These are phyloP conservation scores for Basidiobolus meristosporus DNA, from an alignment of 371 early-diverging fungal species.

Conservation along the genomic window DNA sequence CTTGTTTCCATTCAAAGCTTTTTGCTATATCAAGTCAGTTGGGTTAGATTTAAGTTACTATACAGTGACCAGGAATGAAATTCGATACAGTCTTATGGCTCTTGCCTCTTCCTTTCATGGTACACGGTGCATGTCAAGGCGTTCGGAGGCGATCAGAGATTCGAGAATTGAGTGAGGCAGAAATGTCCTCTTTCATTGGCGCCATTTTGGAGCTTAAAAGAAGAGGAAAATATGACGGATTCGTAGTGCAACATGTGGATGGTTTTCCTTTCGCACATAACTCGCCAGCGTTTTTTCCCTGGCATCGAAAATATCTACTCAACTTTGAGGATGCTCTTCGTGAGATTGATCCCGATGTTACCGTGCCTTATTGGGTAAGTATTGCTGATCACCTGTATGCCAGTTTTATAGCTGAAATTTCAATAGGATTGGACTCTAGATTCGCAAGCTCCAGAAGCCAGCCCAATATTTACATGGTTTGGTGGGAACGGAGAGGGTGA, in stretches of 20 bases:
- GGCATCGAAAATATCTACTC: conserved; percentile 3
- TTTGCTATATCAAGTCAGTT: no score
- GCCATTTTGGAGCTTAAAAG: conserved; percentile 1
- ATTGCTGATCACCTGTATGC: not conserved
- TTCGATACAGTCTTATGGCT: no score
- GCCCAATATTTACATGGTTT: conserved; percentile 5
- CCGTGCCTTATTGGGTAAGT: conserved; percentile 4
- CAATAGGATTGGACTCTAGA: conserved; percentile 27
- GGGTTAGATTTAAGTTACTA: no score
- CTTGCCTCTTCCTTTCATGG: no score
- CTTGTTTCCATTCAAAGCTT: no score
- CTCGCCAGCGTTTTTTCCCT: conserved; percentile 2
- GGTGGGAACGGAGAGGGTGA: conserved; percentile 8
- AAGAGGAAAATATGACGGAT: not conserved
- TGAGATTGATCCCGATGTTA: conserved; percentile 1
- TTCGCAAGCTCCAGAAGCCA: conserved; percentile 5
- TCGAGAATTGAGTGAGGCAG: not conserved
- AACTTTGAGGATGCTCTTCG: not conserved
- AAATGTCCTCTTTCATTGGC: not conserved
- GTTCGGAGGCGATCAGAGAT: conserved; percentile 4
- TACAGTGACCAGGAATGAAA: no score
- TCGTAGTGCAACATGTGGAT: not conserved
- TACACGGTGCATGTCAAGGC: no score
- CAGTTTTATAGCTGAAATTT: conserved; percentile 8
- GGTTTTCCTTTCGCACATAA: conserved; percentile 1